phyloP scores from a whole-genome alignment of 2,329 filamentous ascomycete genomes.

The Fonsecaea pugnacius region DNA sequence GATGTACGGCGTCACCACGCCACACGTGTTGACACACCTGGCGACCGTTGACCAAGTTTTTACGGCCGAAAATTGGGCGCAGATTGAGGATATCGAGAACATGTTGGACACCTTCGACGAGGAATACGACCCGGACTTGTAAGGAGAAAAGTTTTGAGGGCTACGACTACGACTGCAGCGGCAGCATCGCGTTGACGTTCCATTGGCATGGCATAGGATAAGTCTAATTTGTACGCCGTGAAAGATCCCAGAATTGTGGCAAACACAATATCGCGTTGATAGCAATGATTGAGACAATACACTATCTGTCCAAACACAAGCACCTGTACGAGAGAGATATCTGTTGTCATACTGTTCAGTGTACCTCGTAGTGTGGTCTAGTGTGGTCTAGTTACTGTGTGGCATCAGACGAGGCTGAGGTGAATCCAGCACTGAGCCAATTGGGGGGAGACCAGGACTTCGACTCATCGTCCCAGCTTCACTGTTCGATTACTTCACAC shows the following conservation, averaged over 20 bases:
- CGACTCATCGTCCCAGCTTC: background rate
- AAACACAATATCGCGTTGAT: background rate
- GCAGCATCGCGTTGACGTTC: background rate
- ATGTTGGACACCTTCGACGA: constrained; percentile 14
- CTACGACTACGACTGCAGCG: background rate
- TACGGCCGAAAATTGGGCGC: background rate
- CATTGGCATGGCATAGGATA: constrained; percentile 1
- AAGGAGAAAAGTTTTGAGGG: background rate
- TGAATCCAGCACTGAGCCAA: background rate
- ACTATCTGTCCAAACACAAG: background rate
- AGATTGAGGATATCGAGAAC: constrained; percentile 13
- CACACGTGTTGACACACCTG: background rate
- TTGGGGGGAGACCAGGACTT: background rate
- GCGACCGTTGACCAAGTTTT: background rate
- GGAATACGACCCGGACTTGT: constrained; percentile 6
- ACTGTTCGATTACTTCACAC: background rate
- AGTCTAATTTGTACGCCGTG: constrained; percentile 1
- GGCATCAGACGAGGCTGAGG: background rate
- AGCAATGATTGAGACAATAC: constrained; percentile 2
- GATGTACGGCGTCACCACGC: background rate
- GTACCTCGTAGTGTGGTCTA: too few relatives aligned
- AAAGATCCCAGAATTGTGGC: background rate
- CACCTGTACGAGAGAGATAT: background rate
- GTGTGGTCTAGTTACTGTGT: background rate
- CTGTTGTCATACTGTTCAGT: background rate